Evolutionary conservation across 139 green algal species (phyloP).

Genomic region (Closterium sp.): DNA sequence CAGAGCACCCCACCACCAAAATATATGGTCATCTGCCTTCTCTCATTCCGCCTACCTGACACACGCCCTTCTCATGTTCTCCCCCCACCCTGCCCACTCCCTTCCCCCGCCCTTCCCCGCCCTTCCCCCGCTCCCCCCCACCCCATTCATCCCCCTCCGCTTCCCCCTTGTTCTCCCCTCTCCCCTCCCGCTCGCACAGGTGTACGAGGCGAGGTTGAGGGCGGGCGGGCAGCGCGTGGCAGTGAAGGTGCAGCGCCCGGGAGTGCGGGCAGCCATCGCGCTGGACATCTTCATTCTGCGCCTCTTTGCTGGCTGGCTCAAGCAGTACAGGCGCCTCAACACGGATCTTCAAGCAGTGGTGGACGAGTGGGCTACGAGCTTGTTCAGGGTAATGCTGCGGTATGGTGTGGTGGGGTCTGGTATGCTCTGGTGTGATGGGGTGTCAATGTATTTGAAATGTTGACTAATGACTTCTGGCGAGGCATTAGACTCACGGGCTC

Average conservation of each 20-base stretch:
- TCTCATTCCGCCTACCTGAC: too few species aligned
- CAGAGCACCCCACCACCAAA: too few species aligned
- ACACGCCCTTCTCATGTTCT: too few species aligned
- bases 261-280: constrained; percentile 86
- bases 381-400: constrained; percentile 23
- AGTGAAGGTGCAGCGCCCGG: constrained; percentile 92
- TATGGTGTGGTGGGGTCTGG: not conserved
- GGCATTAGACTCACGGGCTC: not conserved
- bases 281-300: constrained; percentile 85
- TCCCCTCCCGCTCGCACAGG: constrained; percentile 83
- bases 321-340: not conserved
- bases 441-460: not conserved
- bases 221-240: constrained; percentile 81
- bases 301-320: constrained; percentile 1
- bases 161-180: constrained; percentile 66
- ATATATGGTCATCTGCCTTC: too few species aligned
- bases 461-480: not conserved
- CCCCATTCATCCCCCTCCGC: not conserved
- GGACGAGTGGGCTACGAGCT: constrained; percentile 40
- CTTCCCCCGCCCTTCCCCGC: too few species aligned
- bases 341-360: constrained; percentile 25
- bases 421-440: not conserved
- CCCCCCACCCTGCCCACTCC: too few species aligned
- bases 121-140: too few species aligned
- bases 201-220: constrained; percentile 47